A percentile compares a stretch with the other conserved stretches of the same genome.
phyloP scores from a whole-genome alignment of 2,329 filamentous ascomycete genomes.

The Fusarium sp. region DNA sequence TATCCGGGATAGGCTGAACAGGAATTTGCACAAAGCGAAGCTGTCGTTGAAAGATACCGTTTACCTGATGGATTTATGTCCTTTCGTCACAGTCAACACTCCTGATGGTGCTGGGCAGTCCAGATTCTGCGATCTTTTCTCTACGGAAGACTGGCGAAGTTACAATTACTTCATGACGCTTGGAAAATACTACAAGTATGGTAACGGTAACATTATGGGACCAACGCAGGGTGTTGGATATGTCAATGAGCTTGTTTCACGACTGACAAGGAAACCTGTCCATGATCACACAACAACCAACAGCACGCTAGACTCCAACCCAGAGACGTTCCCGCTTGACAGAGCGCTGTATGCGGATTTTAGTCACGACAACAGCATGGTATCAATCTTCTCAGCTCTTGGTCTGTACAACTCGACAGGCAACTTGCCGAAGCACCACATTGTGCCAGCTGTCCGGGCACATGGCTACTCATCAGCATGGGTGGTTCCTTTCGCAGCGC shows the following conservation, averaged over 20 bases:
- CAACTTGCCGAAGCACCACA: conserved; percentile 64
- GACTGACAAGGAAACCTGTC: conserved; percentile 78
- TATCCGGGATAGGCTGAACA: conserved; percentile 78
- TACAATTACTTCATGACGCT: conserved; percentile 87
- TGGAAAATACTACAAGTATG: conserved; percentile 87
- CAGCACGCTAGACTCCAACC: conserved; percentile 76
- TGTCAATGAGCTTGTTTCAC: conserved; percentile 87
- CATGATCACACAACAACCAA: conserved; percentile 82
- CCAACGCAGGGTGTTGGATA: conserved; percentile 90
- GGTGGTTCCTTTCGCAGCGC: conserved; percentile 84
- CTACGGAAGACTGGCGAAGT: conserved; percentile 76
- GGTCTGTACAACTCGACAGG: conserved; percentile 79
- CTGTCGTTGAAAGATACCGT: conserved; percentile 74
- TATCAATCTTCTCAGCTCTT: conserved; percentile 79
- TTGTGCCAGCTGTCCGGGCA: conserved; percentile 65
- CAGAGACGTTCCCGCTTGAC: conserved; percentile 79
- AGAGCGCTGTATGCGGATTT: conserved; percentile 86
- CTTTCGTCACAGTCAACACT: conserved; percentile 83
- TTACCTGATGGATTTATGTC: conserved; percentile 88
- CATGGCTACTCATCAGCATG: conserved; percentile 81
- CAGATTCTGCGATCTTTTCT: conserved; percentile 83
- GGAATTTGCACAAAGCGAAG: conserved; percentile 75
- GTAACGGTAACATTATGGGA: conserved; percentile 81
- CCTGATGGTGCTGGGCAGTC: conserved; percentile 66
- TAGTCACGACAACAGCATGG: conserved; percentile 91